Percentiles rank a stretch among this genome's conserved stretches.
Conservation (phyloP, 495 filamentous ascomycete species). For the Clavariopsis aquatica region DNA sequence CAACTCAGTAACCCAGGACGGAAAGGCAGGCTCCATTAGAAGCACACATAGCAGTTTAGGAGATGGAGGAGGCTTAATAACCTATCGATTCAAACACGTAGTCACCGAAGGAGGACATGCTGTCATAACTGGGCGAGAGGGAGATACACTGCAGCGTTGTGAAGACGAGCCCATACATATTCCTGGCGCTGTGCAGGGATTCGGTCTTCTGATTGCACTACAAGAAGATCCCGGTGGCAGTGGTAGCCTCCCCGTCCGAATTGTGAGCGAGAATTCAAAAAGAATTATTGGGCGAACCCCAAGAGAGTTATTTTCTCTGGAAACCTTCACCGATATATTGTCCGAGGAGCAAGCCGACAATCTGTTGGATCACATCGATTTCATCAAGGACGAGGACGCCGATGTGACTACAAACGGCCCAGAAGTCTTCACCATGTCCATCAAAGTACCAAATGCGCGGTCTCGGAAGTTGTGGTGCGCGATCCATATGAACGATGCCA, state of each 20-base stretch:
- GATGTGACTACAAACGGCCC: conserved; percentile 75
- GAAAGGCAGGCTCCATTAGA: conserved; percentile 18
- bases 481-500: conserved; percentile 68
- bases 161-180: conserved; percentile 95
- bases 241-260: conserved; percentile 67
- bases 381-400: conserved; percentile 74
- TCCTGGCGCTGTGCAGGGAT: conserved; percentile 85
- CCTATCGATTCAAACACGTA: conserved; percentile 77
- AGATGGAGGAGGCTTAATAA: conserved; percentile 53
- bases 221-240: conserved; percentile 68
- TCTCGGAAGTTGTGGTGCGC: conserved; percentile 83
- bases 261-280: conserved; percentile 85
- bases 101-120: conserved; percentile 79
- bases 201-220: conserved; percentile 78
- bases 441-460: conserved; percentile 57
- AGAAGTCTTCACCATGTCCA: conserved; percentile 79
- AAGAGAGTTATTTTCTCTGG: conserved; percentile 70
- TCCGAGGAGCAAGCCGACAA: conserved; percentile 80
- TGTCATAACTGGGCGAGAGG: conserved; percentile 77
- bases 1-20: conserved; percentile 2
- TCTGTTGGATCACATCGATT: conserved; percentile 83
- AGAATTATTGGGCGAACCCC: conserved; percentile 78
- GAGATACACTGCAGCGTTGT: conserved; percentile 69
- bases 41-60: conserved; percentile 33
- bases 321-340: conserved; percentile 77